These are phyloP conservation scores for Boletus semigastroideus DNA, from an alignment of 1,284 basidiomycete genomes.

Conservation along the genomic window DNA sequence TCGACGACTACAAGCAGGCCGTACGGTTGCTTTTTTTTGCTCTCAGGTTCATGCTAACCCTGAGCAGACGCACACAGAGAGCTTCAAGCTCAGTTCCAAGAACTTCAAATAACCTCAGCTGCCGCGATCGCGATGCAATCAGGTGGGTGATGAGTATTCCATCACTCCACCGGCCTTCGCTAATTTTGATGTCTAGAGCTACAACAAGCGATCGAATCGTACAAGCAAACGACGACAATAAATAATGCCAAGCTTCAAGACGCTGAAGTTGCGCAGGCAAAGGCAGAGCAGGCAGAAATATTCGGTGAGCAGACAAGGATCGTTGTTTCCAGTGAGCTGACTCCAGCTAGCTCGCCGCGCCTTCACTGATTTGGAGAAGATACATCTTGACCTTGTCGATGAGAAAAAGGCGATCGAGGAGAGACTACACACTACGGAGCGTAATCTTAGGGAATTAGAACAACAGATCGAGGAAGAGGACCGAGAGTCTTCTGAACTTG, in stretches of 20 bases:
- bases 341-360: slow-evolving; percentile 48
- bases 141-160: slow-evolving; percentile 39
- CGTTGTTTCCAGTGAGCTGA: slow-evolving; percentile 8
- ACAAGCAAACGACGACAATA: slow-evolving; percentile 62
- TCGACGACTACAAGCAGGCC: slow-evolving; percentile 58
- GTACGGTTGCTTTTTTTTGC: slow-evolving; percentile 36
- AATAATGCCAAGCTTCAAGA: slow-evolving; percentile 67
- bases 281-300: slow-evolving; percentile 63
- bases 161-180: background rate
- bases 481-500: slow-evolving; percentile 66
- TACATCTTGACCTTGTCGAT: slow-evolving; percentile 48
- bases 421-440: slow-evolving; percentile 51
- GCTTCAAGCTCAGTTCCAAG: slow-evolving; percentile 61
- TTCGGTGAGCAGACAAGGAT: slow-evolving; percentile 44
- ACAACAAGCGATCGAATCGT: slow-evolving; percentile 61
- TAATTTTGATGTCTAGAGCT: slow-evolving; percentile 44
- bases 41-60: background rate
- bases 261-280: slow-evolving; percentile 67
- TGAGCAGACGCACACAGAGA: slow-evolving; percentile 55
- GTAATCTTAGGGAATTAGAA: slow-evolving; percentile 61
- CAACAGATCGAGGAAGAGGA: slow-evolving; percentile 67
- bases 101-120: slow-evolving; percentile 62
- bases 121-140: slow-evolving; percentile 60
- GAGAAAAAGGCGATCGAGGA: slow-evolving; percentile 58
- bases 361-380: slow-evolving; percentile 64